Percentiles rank a stretch among this genome's conserved stretches.
Evolutionary conservation across 2,329 filamentous ascomycete species (phyloP).

Genomic region (Colletotrichum sp.): DNA sequence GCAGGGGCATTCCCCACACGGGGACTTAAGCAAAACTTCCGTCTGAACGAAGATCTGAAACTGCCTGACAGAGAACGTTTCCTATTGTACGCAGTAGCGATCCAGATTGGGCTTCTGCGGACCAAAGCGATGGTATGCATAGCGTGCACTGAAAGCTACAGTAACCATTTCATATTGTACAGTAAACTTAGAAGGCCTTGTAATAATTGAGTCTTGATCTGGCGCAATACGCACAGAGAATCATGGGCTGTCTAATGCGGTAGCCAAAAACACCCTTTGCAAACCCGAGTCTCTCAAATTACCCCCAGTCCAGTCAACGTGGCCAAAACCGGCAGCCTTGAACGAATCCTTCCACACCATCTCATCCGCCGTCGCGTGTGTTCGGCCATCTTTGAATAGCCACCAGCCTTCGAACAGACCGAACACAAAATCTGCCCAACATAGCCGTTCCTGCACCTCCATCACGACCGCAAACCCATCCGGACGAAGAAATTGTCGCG

Average conservation of each 20-base stretch:
- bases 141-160: background rate
- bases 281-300: background rate
- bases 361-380: constrained; percentile 1
- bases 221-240: background rate
- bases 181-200: background rate
- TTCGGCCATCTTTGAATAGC: constrained; percentile 36
- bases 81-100: background rate
- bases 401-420: constrained; percentile 44
- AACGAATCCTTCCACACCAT: background rate
- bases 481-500: constrained; percentile 28
- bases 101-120: background rate
- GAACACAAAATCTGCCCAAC: constrained; percentile 38
- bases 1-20: background rate
- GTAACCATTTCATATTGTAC: background rate
- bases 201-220: background rate
- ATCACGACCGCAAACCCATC: constrained; percentile 38
- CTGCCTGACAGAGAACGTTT: background rate
- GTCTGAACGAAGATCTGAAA: background rate
- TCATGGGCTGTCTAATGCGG: background rate
- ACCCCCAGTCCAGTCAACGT: constrained; percentile 25
- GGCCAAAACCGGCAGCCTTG: constrained; percentile 16
- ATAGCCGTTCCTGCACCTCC: constrained; percentile 34
- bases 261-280: constrained; percentile 5
- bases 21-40: background rate
- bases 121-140: background rate